Evolutionary conservation across 495 filamentous ascomycete species (phyloP), one percentile per base, ranked within the genome.

Genomic region (Talaromyces liani): DNA sequence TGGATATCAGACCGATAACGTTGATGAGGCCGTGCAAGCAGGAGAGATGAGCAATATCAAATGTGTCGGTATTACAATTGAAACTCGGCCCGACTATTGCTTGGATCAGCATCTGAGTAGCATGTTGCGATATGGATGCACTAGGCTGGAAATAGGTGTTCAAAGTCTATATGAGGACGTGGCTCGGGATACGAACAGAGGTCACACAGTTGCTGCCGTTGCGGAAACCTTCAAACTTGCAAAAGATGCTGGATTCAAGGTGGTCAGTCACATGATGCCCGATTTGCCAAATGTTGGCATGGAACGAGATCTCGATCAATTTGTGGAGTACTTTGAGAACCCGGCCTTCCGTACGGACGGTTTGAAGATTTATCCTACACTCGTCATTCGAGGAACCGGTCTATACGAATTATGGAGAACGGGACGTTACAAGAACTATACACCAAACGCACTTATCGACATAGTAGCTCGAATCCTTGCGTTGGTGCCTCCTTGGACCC

Each of bases 211-310:
- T 57, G 89, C 91, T 33, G 87, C 95, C 0, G 94, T 98, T 3
- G 91, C 90, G 14, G 90, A 98, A 73, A 98, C 93, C 0, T 98
- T 98, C 75, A 91, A 87, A 68, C 82, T 96, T 18, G 87, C 95
- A 62, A 98, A 98, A 75, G 94, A 98, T 74, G 91, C 95, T 27
- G 94, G 94, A 16, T 98, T 96, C 83, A 98, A 98, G 74, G 93
- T 98, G 6, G 94, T 98, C 67, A 92, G 88, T 65, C 94, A 98
- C 75, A 98, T 98, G 94, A 98, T 98, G 94, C 94, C 94, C 14
- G 94, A 98, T 71, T 80, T 98, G 29, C 94, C 94, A 12, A 98
- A 98, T 69, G 94, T 98, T 5, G 94, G 94, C 62, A 95, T 97
- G 90, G 95, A 98, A 76, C 88, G 94, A 65, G 94, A 98, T 72